Percentiles rank a stretch among this genome's conserved stretches.
These are phyloP conservation scores for Maudiozyma saulgeensis DNA, from an alignment of 805 yeast species.

Conservation along the genomic window DNA sequence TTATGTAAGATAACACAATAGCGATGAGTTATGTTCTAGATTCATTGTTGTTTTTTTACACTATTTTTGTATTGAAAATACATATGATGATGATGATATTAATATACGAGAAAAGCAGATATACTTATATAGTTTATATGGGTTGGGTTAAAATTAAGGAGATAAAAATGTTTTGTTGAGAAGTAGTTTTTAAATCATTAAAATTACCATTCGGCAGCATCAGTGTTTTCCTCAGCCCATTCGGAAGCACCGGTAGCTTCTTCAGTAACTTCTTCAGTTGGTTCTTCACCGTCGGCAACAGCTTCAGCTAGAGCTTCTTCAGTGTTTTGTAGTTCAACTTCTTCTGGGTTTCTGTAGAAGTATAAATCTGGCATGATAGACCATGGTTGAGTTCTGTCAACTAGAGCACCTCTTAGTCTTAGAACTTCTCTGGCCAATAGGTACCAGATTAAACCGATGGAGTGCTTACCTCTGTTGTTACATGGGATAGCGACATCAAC, in stretches of 20 bases:
- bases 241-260: slow-evolving; percentile 55
- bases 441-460: slow-evolving; percentile 99
- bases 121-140: slow-evolving; percentile 3
- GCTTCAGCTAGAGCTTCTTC: slow-evolving; percentile 68
- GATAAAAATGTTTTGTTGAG: not conserved
- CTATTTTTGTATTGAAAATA: slow-evolving; percentile 4
- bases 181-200: not conserved
- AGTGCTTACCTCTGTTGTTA: slow-evolving; percentile 99
- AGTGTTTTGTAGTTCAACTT: slow-evolving; percentile 70
- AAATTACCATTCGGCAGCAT: slow-evolving; percentile 26
- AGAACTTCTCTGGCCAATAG: slow-evolving; percentile 97
- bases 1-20: too few relatives aligned
- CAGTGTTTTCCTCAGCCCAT: slow-evolving; percentile 44
- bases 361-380: slow-evolving; percentile 99
- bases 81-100: slow-evolving; percentile 6
- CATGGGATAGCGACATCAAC: slow-evolving; percentile 99
- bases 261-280: slow-evolving; percentile 71
- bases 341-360: slow-evolving; percentile 99
- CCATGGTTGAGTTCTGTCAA: slow-evolving; percentile 96
- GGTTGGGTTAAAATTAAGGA: slow-evolving; percentile 2
- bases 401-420: slow-evolving; percentile 95
- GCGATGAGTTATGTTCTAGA: not conserved
- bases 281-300: slow-evolving; percentile 49
- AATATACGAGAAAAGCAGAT: slow-evolving; percentile 3
- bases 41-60: slow-evolving; percentile 1